Evolutionary conservation across 164 flowering plant genomes (phyloP), one percentile per base, ranked within the genome.

Genomic region (Macadamia tetraphylla): DNA sequence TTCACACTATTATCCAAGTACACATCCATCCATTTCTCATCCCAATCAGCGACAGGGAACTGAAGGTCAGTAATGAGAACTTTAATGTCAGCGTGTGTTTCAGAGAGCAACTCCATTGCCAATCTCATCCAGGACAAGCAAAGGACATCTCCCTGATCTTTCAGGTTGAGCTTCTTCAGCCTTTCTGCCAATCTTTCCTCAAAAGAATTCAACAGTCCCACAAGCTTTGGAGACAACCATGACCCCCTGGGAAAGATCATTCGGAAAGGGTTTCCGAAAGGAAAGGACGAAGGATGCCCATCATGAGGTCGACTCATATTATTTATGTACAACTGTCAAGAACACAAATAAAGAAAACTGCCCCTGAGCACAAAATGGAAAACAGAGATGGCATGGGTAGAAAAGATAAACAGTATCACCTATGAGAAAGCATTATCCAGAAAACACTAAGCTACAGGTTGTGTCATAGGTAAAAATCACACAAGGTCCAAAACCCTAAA

Each of bases 291-390:
- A 1, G 86, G 72, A 35, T 85, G 91, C 9, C 89, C 90, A 49
- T 88, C 97, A 65, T 89, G 97, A n/a, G 94, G 81, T 31, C 85
- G 90, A 69, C 92, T 87, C 99, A 94, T 94, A 68, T 76, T 59
- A 57, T 66, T 23, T n/a, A 42, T 10, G 62, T 14, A 51, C 73
- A 17, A 53, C 10, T 46, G 51, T 35, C 51, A 46, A 46, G 51
- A 46, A 35, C 40, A 2, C 40, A 35, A 2, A 35, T 35, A 35
- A 35, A 35, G 5, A 2, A 35, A 35, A 35, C 40, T 35, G 40
- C 5, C 40, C 40, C 40, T 35, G 3, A 35, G 40, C 40, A 35
- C 40, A 35, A 35, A 35, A 35, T 35, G 40, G 51, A 46, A 43
- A 46, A 46, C 51, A 46, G 51, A 11, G 51, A 46, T 46, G 12